phyloP scores from a whole-genome alignment of 2,329 filamentous ascomycete genomes.

The Penicillium sp. region DNA sequence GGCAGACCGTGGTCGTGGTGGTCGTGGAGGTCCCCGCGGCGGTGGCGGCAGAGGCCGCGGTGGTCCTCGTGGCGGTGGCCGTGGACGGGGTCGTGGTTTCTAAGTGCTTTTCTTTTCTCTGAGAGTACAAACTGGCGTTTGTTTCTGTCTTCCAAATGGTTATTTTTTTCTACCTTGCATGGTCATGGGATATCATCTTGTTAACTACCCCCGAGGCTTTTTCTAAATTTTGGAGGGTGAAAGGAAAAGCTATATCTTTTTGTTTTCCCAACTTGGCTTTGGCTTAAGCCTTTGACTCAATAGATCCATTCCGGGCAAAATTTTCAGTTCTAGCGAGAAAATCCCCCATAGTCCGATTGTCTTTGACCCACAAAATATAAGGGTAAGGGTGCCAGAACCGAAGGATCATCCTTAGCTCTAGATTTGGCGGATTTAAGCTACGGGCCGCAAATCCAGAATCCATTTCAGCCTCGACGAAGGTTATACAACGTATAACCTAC shows the following conservation, averaged over 20 bases:
- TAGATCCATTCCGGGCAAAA: not conserved
- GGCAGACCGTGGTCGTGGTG: conserved; percentile 52
- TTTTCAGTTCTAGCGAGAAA: not conserved
- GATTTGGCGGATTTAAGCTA: not conserved
- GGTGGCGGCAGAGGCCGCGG: conserved; percentile 52
- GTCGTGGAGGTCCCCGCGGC: conserved; percentile 49
- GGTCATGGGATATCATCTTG: conserved; percentile 25
- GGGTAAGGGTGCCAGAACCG: not conserved
- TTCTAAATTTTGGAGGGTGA: conserved; percentile 18
- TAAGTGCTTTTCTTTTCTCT: conserved; percentile 28
- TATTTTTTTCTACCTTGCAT: conserved; percentile 24
- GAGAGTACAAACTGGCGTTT: conserved; percentile 21
- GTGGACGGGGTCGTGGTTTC: conserved; percentile 55
- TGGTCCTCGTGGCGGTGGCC: conserved; percentile 54
- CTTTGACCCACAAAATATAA: not conserved
- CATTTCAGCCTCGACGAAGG: not conserved
- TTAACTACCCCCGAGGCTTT: conserved; percentile 27
- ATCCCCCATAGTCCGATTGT: not conserved
- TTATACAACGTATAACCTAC: not conserved
- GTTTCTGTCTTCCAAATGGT: conserved; percentile 19
- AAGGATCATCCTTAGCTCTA: not conserved
- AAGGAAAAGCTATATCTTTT: conserved; percentile 20
- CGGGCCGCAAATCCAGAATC: not conserved
- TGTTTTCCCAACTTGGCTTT: not conserved
- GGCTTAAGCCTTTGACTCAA: not conserved